Evolutionary conservation across 2,329 filamentous ascomycete genomes (phyloP), one percentile per base, ranked within the genome.

Genomic region (Fusarium buxicola): DNA sequence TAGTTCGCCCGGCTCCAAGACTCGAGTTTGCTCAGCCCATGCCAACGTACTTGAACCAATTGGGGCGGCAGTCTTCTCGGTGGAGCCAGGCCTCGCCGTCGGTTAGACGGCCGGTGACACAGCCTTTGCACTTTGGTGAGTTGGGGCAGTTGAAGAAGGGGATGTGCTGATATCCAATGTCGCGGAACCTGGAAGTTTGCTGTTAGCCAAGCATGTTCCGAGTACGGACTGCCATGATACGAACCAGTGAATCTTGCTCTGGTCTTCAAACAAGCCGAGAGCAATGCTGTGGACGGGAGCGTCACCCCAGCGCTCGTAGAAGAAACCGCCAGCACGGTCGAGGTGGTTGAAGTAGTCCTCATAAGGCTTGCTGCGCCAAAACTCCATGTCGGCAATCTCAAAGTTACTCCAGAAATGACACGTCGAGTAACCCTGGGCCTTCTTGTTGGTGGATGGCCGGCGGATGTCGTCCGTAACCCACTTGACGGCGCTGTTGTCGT

Each of bases 381-480:
- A 97, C 63, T 86, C 86, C 85, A 99, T 86, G 76, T 97, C 92
- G 41, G 86, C 94, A 70, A 99, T 94, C 78, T 99, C 95, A 71
- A 99, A 99, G 78, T 99, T 99, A 72, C 90, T 95, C 95, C 95
- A 99, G 82, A 99, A 99, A 77, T 99, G 95, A 76, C 95, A 99
- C 3, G 95, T 98, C 30, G 92, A 96, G 81, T 97, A 99, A 30
- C 95, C 95, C 71, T 96, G 91, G 7, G 94, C 94, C 63, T 89
- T 87, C 50, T 83, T 75, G 73, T 92, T 92, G 76, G 96, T 91
- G 12, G 92, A 86, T 1, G 94, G 94, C 44, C 95, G 86, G 43
- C 89, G 85, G 53, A 83, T 77, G 60, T 86, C 87, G 75, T 99
- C 95, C 2, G 89, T 91, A 60, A 99, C 77, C 94, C 94, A 99